Conservation (phyloP, 1,284 basidiomycete genomes). For the Tilletia walkeri region DNA sequence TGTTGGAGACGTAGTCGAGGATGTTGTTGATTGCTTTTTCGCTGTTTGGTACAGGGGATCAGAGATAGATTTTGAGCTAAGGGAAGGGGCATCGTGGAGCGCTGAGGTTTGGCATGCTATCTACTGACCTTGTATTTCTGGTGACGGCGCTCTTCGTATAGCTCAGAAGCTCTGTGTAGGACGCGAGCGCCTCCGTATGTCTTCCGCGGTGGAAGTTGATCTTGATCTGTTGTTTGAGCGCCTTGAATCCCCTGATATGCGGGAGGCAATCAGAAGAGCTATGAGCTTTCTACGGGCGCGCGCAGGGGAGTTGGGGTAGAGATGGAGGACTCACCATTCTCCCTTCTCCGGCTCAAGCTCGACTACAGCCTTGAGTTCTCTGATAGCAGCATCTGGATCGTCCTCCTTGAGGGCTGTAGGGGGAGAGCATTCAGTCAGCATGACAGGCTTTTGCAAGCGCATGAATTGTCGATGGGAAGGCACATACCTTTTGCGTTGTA, state of each 20-base stretch:
- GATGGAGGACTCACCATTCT: constrained; percentile 62
- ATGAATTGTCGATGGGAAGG: not conserved
- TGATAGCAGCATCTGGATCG: constrained; percentile 80
- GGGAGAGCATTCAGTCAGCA: not conserved
- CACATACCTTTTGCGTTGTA: constrained; percentile 88
- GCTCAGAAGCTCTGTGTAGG: constrained; percentile 78
- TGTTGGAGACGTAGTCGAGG: constrained; percentile 86
- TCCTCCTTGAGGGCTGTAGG: constrained; percentile 81
- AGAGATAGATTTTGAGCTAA: no score
- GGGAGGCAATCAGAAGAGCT: constrained; percentile 1
- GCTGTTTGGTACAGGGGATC: constrained; percentile 21
- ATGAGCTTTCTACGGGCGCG: no score
- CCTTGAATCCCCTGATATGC: constrained; percentile 84
- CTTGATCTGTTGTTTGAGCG: constrained; percentile 95
- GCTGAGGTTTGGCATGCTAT: not conserved
- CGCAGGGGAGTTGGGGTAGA: no score
- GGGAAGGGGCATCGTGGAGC: not conserved
- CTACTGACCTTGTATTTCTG: constrained; percentile 40
- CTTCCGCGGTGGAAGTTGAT: constrained; percentile 76
- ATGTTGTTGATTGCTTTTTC: constrained; percentile 99
- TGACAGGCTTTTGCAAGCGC: no score
- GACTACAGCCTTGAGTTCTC: constrained; percentile 81
- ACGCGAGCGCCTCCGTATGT: constrained; percentile 78
- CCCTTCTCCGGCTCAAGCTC: constrained; percentile 84
- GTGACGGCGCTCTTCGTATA: constrained; percentile 66